Conservation (phyloP, 495 filamentous ascomycete genomes). For the Bacidia rubella region DNA sequence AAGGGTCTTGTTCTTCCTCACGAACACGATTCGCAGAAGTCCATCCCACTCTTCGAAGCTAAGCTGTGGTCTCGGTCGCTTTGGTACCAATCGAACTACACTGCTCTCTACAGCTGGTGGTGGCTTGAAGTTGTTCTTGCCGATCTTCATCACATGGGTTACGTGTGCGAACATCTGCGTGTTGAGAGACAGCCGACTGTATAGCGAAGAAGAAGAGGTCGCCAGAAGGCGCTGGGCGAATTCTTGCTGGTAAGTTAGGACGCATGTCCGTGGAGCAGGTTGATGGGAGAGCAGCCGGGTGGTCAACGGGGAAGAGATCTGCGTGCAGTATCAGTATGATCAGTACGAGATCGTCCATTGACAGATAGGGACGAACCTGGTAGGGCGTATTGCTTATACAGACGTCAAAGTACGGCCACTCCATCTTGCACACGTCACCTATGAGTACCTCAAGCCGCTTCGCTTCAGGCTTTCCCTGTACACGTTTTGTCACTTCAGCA, state of each 20-base stretch:
- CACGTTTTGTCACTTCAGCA: slow-evolving; percentile 86
- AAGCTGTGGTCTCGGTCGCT: slow-evolving; percentile 69
- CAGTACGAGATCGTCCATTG: not conserved
- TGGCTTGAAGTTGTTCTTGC: slow-evolving; percentile 88
- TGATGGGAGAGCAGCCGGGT: slow-evolving; percentile 75
- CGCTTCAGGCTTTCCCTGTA: slow-evolving; percentile 65
- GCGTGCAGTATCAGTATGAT: not conserved
- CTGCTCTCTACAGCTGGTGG: slow-evolving; percentile 82
- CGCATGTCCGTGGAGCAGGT: slow-evolving; percentile 59
- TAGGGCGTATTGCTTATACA: slow-evolving; percentile 94
- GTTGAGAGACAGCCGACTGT: slow-evolving; percentile 76
- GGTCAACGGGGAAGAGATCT: slow-evolving; percentile 83
- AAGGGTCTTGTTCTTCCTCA: slow-evolving; percentile 64
- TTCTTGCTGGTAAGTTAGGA: slow-evolving; percentile 84
- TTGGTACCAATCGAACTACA: slow-evolving; percentile 64
- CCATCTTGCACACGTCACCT: slow-evolving; percentile 87
- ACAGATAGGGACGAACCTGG: slow-evolving; percentile 29
- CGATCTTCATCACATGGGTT: slow-evolving; percentile 82
- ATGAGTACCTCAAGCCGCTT: slow-evolving; percentile 73
- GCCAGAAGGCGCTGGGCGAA: slow-evolving; percentile 68
- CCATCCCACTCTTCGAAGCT: slow-evolving; percentile 94
- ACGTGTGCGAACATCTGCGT: slow-evolving; percentile 90
- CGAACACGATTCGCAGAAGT: slow-evolving; percentile 70
- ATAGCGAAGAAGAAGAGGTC: slow-evolving; percentile 66
- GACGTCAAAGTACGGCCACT: slow-evolving; percentile 77